Base-by-base conservation (phyloP, 2,329 filamentous ascomycete genomes). In the Cryphonectria carpinicola region DNA sequence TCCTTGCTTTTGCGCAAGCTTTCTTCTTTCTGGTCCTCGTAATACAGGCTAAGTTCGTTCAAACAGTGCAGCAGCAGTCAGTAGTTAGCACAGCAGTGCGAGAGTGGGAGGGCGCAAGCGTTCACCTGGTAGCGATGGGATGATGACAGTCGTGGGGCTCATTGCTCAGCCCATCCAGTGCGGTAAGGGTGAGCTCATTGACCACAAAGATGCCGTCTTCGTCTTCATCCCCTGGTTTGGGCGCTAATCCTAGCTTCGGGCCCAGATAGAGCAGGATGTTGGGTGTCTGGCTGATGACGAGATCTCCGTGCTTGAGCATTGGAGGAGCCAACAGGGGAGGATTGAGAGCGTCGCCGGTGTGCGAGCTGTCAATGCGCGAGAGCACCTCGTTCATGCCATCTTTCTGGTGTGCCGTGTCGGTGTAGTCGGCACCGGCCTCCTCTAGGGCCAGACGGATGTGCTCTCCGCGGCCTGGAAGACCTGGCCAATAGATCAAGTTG, bases 111-210 rank as follows among this genome's bases (percentile, higher is more conserved):
- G 19, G 46, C 37, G 10, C 10, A 39, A 39, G 32, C 28, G 17
- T 19, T 63, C n/a, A 68, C 1, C 79, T 77, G 0, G 82, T 77
- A 1, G 87, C 84, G 66, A 93, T 82, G 0, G 93, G 93, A 76
- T 95, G 93, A 78, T 95, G 93, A 37, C 88, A 89, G 75, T 95
- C 91, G 77, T 95, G 93, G 0, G 88, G 79, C 81, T 95, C 93
- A 74, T 91, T 89, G 76, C 87, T 88, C 63, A 95, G 79, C 0
- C 87, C 87, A 75, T 95, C 93, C 25, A 95, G 80, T 1, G 91
- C 90, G 3, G 92, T 94, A 71, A 94, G 80, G 0, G 86, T 84
- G 39, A 94, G 84, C 64, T 84, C 84, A 70, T 93, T 89, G 72
- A 93, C 82, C 69, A 86, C 84, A 73, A 87, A 90, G 62, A 87